Evolutionary conservation across 768 basidiomycete species (phyloP), one percentile per base, ranked within the genome.

Genomic region (Termitomyces sp.): DNA sequence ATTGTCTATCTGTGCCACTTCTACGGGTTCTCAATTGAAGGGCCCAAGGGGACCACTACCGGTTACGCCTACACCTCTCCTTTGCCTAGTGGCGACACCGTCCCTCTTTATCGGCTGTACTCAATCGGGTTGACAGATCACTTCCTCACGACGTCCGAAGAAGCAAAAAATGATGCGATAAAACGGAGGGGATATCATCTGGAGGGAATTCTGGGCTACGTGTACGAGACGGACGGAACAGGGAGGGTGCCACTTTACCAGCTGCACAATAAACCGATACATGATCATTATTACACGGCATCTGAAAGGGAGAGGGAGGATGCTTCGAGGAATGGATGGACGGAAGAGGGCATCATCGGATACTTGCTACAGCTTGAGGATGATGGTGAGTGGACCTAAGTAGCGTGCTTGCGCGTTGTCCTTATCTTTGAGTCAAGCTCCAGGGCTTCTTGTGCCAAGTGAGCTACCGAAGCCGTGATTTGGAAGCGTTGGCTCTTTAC

Each of bases 281-380:
- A 54, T 44, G 65, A 66, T 34, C 65, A 66, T 35, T 66, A 65
- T 48, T 66, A 64, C 50, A 66, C 65, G 7, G 51, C 62, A 7
- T 64, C 65, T 14, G 57, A 64, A 6, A 17, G 44, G 11, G 62
- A 66, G 46, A 57, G 59, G 6, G 65, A 66, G 29, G 63, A 65
- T 41, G 65, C 65, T 23, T 52, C 65, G 42, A 62, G 57, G 53
- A 63, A 66, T 54, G 65, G 65, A n/a, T 66, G 63, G 61, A 45
- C 55, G 19, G 34, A 64, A 16, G 63, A 66, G 43, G 60, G 59
- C 12, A 47, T 66, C 17, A 46, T 59, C 0, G 62, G 63, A 2
- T 66, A 64, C 38, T 23, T 66, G 21, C 48, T 60, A 17, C 54
- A 56, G 16, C 48, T 58, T 0, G 58, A 56, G n/a, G 41, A 44